These are phyloP conservation scores for Tephrocybe sp. DNA, from an alignment of 768 basidiomycete species.

Conservation along the genomic window DNA sequence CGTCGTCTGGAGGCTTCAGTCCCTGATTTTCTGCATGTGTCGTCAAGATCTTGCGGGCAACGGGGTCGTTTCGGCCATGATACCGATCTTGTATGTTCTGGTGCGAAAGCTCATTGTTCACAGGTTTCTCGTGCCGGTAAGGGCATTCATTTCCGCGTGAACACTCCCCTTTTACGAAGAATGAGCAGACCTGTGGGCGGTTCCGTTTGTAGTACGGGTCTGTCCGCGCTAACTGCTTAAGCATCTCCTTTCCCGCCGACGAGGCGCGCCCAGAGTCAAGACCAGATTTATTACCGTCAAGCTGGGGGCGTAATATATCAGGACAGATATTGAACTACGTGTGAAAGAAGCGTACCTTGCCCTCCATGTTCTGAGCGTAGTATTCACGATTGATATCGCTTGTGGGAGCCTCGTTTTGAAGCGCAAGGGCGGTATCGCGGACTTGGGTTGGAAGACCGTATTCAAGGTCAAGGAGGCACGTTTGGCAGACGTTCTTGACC, in stretches of 20 bases:
- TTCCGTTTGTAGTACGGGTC: constrained; percentile 99
- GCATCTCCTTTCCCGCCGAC: constrained; percentile 92
- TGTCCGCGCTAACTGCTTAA: constrained; percentile 91
- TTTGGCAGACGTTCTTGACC: constrained; percentile 96
- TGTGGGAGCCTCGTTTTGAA: constrained; percentile 86
- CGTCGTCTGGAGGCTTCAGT: constrained; percentile 87
- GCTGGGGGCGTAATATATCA: no score
- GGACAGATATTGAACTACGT: no score
- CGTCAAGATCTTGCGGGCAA: constrained; percentile 86
- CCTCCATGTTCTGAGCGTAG: constrained; percentile 90
- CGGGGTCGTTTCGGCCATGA: constrained; percentile 91
- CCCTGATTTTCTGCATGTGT: constrained; percentile 81
- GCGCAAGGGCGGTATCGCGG: constrained; percentile 88
- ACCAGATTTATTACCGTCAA: constrained; percentile 70
- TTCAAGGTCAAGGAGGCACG: constrained; percentile 94
- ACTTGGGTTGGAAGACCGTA: constrained; percentile 97
- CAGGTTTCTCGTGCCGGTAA: constrained; percentile 91
- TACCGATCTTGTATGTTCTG: constrained; percentile 96
- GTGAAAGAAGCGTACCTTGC: constrained; percentile 54
- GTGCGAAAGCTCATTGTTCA: constrained; percentile 78
- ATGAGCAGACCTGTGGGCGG: constrained; percentile 90
- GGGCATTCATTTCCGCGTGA: constrained; percentile 91
- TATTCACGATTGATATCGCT: constrained; percentile 98
- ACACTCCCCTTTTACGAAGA: constrained; percentile 95
- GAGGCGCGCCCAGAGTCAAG: constrained; percentile 61